A percentile compares a stretch with the other conserved stretches of the same genome.
Evolutionary conservation across 441 rosid species (phyloP).

Genomic region (Pelargonium cotyledonis): DNA sequence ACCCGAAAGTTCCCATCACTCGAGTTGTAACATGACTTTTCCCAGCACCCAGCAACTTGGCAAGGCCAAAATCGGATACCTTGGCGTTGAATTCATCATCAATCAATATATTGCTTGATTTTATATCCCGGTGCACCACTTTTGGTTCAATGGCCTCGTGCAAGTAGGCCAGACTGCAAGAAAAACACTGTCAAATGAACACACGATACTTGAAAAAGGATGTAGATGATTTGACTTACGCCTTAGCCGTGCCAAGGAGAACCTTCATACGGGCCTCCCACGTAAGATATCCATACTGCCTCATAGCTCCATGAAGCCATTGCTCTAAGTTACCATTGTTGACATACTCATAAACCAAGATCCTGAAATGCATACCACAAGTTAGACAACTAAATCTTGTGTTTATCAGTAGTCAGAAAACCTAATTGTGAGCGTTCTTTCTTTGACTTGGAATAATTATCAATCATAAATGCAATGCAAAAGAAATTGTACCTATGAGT

Average conservation of each 20-base stretch:
- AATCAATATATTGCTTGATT: constrained; percentile 83
- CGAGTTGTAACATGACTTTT: constrained; percentile 94
- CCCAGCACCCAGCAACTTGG: constrained; percentile 92
- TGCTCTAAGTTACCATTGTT: constrained; percentile 94
- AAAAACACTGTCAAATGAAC: constrained; percentile 19
- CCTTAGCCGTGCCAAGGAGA: constrained; percentile 90
- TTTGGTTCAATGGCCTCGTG: constrained; percentile 98
- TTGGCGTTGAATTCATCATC: constrained; percentile 89
- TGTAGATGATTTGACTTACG: constrained; percentile 44
- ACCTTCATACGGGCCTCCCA: constrained; percentile 95
- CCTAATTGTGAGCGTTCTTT: too few relatives aligned
- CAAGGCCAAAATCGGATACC: constrained; percentile 93
- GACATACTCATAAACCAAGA: constrained; percentile 87
- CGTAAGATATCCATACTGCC: constrained; percentile 77
- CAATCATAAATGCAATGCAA: not conserved
- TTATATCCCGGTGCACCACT: constrained; percentile 96
- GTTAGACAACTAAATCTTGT: too few relatives aligned
- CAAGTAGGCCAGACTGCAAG: constrained; percentile 79
- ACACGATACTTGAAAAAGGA: constrained; percentile 6
- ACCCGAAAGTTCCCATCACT: constrained; percentile 99
- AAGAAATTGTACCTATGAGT: constrained; percentile 54
- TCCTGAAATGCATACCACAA: constrained; percentile 32
- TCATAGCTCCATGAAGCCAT: constrained; percentile 97
- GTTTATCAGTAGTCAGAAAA: too few relatives aligned
- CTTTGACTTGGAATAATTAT: too few relatives aligned